A percentile compares a stretch with the other conserved stretches of the same genome.
Evolutionary conservation across 129 eudicot genomes (phyloP).

Genomic region (Logfia minima): DNA sequence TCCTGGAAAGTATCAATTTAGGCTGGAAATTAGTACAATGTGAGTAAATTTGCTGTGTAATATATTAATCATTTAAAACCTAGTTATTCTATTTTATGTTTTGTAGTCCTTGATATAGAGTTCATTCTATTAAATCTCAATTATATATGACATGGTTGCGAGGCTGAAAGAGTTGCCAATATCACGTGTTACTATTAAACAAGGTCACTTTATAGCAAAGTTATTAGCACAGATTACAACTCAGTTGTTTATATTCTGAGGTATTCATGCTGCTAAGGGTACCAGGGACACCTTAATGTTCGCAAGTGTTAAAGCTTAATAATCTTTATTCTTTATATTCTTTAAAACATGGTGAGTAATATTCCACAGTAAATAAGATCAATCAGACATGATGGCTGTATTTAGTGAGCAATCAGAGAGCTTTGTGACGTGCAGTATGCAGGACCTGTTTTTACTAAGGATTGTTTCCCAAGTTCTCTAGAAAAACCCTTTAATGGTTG

Average conservation of each 20-base stretch:
- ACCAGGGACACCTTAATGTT: too few relatives aligned
- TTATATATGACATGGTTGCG: background rate
- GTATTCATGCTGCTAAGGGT: background rate
- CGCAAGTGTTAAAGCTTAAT: background rate
- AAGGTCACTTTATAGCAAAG: background rate
- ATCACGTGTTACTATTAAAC: too few relatives aligned
- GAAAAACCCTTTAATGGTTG: constrained; percentile 1
- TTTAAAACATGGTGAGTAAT: background rate
- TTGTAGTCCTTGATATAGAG: too few relatives aligned
- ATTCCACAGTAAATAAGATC: background rate
- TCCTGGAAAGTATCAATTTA: background rate
- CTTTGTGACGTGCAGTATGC: constrained; percentile 16
- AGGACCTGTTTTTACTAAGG: background rate
- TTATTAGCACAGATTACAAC: background rate
- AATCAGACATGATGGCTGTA: constrained; percentile 3
- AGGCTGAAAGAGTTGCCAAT: constrained; percentile 8
- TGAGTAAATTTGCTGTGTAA: background rate
- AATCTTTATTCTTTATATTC: too few relatives aligned
- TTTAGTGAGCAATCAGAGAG: background rate
- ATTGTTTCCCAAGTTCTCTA: background rate
- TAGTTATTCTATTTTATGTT: too few relatives aligned
- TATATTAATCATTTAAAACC: too few relatives aligned
- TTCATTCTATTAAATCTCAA: too few relatives aligned
- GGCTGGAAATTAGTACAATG: background rate
- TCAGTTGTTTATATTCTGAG: background rate